These are phyloP conservation scores for Hanseniaspora meyeri DNA, from an alignment of 805 yeast species.

Conservation along the genomic window DNA sequence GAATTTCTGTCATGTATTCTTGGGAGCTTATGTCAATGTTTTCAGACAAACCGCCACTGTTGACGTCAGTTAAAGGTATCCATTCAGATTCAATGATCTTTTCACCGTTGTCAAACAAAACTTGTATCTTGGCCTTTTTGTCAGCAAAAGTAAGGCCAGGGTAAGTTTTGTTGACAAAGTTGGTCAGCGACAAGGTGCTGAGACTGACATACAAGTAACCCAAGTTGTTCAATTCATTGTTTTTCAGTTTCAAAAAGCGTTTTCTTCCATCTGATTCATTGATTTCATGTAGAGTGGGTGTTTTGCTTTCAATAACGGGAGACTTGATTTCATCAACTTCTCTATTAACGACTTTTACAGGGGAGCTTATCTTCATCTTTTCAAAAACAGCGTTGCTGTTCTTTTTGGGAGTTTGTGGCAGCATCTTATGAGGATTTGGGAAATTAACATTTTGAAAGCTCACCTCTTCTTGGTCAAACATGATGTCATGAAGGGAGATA, in stretches of 20 bases:
- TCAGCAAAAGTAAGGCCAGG: neutral
- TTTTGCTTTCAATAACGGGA: neutral
- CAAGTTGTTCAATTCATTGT: neutral
- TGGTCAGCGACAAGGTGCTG: conserved; percentile 1
- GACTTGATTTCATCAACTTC: neutral
- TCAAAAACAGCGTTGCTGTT: neutral
- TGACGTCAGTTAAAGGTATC: conserved; percentile 23
- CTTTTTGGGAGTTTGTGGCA: conserved; percentile 1
- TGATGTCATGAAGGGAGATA: neutral
- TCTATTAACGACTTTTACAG: conserved; percentile 3
- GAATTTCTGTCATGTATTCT: conserved; percentile 59
- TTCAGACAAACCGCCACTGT: conserved; percentile 20
- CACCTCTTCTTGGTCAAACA: neutral
- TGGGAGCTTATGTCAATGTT: conserved; percentile 34
- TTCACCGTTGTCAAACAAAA: conserved; percentile 55
- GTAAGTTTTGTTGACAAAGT: neutral
- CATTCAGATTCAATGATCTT: conserved; percentile 62
- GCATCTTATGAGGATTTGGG: neutral
- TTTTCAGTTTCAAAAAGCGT: neutral
- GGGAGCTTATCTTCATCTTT: conserved; percentile 1
- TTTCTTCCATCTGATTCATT: neutral
- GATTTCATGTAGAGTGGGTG: neutral
- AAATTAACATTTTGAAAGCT: too few species aligned
- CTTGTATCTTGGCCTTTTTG: neutral
- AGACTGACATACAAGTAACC: conserved; percentile 7